Evolutionary conservation across 2,329 filamentous ascomycete species (phyloP).

Genomic region (Thermomyces lanuginosus): DNA sequence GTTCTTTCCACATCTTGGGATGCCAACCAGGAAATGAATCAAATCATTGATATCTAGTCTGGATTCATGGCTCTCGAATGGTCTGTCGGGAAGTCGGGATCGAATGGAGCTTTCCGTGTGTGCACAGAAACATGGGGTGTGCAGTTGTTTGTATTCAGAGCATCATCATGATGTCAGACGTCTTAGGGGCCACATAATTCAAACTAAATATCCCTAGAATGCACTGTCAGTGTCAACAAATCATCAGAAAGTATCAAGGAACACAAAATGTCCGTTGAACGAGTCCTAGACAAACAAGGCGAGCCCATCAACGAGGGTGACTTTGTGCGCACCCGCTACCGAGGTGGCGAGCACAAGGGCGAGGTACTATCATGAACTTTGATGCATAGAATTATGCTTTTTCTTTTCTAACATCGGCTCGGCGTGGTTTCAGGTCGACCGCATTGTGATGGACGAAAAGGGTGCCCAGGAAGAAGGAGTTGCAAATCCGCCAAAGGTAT

Average conservation of each 20-base stretch:
- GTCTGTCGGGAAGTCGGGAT: too few relatives aligned
- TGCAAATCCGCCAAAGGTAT: slow-evolving; percentile 12
- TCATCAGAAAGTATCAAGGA: background rate
- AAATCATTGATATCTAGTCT: too few relatives aligned
- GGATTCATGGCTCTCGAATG: too few relatives aligned
- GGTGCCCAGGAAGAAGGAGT: slow-evolving; percentile 11
- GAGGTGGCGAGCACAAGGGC: slow-evolving; percentile 9
- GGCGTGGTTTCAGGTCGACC: too few relatives aligned
- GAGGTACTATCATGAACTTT: slow-evolving; percentile 1
- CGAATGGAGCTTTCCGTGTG: too few relatives aligned
- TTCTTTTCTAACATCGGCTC: too few relatives aligned
- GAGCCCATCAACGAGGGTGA: slow-evolving; percentile 11
- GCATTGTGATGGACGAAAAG: slow-evolving; percentile 11
- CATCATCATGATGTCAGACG: slow-evolving; percentile 2
- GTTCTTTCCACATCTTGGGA: slow-evolving; percentile 1
- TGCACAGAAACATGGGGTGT: too few relatives aligned
- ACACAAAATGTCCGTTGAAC: slow-evolving; percentile 10
- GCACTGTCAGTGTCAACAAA: background rate
- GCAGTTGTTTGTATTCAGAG: too few relatives aligned
- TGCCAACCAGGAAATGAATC: too few relatives aligned
- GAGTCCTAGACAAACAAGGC: slow-evolving; percentile 11
- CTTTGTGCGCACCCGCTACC: slow-evolving; percentile 11
- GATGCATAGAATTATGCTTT: too few relatives aligned
- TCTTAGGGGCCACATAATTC: too few relatives aligned
- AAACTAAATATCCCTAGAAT: too few relatives aligned